phyloP scores from a whole-genome alignment of 768 basidiomycete species.

The Lactarius indigo region DNA sequence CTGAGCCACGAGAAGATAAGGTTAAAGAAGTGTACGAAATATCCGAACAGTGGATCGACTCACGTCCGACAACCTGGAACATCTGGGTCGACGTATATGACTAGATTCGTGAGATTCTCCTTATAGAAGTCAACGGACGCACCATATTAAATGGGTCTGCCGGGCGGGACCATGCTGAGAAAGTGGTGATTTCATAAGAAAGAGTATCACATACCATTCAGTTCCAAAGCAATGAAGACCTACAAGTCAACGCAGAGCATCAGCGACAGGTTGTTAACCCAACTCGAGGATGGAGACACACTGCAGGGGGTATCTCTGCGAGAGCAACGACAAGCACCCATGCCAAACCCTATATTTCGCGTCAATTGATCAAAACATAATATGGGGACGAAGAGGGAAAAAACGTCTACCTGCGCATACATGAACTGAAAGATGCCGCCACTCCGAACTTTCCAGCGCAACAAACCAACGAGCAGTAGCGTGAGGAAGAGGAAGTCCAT shows the following conservation, averaged over 20 bases:
- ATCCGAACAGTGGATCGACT: not conserved
- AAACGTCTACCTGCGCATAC: not conserved
- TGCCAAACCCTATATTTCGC: not conserved
- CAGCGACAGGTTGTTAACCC: not conserved
- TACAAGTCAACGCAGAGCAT: not conserved
- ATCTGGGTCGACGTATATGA: not conserved
- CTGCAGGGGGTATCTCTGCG: slow-evolving; percentile 3
- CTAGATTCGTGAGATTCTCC: not conserved
- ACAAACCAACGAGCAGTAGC: slow-evolving; percentile 5
- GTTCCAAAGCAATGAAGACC: slow-evolving; percentile 4
- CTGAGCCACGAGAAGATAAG: not conserved
- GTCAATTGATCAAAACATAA: not conserved
- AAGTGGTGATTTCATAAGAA: not conserved
- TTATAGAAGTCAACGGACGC: not conserved
- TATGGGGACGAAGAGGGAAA: not conserved
- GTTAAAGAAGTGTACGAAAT: not conserved
- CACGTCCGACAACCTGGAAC: not conserved
- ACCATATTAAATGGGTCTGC: slow-evolving; percentile 2
- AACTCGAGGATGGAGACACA: not conserved
- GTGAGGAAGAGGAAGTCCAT: not conserved
- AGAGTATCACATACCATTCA: slow-evolving; percentile 4
- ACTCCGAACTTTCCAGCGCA: slow-evolving; percentile 5
- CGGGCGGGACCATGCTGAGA: not conserved
- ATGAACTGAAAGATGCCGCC: slow-evolving; percentile 1
- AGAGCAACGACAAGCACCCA: slow-evolving; percentile 3